Percentiles rank a stretch among this genome's conserved stretches.
phyloP scores from a whole-genome alignment of 78 protist genomes.

The Polysphondylium violaceum region DNA sequence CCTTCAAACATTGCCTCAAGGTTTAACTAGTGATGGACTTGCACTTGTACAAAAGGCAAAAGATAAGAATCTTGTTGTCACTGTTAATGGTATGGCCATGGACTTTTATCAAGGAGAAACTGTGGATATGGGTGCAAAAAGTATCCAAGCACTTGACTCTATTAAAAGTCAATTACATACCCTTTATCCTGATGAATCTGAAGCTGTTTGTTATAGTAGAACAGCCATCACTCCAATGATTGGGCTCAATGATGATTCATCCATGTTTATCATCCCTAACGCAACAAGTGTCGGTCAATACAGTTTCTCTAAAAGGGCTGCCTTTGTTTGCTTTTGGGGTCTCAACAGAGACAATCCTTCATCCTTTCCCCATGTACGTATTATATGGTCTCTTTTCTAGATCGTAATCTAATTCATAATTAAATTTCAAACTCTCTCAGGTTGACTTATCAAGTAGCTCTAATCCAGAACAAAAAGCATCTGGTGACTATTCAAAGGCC shows the following conservation, averaged over 20 bases:
- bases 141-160: too few relatives aligned
- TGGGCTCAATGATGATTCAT: neutral
- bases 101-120: neutral
- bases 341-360: slow-evolving; percentile 16
- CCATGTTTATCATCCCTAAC: neutral
- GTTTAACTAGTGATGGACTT: slow-evolving; percentile 1
- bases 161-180: too few relatives aligned
- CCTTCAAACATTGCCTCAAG: neutral
- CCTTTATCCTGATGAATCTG: neutral
- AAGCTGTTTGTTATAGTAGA: neutral
- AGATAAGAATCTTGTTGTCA: neutral
- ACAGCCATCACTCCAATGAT: slow-evolving; percentile 22
- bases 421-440: too few relatives aligned
- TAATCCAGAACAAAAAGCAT: slow-evolving; percentile 9
- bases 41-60: neutral
- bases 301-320: neutral
- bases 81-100: neutral
- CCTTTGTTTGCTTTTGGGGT: neutral
- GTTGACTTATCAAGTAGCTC: too few relatives aligned
- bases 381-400: neutral
- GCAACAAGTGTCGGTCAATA: neutral
- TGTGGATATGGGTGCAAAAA: too few relatives aligned
- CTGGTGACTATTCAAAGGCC: neutral
- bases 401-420: too few relatives aligned
- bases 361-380: neutral